Base-by-base conservation (phyloP, 129 eudicot species). In the Flaveria bidentis region DNA sequence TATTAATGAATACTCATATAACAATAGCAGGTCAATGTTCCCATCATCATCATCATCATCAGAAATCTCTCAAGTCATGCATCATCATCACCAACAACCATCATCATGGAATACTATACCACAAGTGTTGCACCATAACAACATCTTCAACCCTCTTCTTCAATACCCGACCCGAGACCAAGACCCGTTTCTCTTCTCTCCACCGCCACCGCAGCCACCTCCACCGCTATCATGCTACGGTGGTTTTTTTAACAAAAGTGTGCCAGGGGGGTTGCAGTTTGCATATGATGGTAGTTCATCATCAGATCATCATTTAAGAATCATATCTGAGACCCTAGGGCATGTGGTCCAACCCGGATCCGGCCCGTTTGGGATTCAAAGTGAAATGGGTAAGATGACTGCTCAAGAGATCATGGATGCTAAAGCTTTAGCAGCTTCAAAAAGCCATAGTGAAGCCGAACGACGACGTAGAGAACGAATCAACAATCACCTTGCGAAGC, bases 331-430 rank as follows among this genome's bases (percentile, higher is more conserved):
- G 46, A 63, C 69, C 7, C 13, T 63, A 15, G 69, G 69, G 33
- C 88, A 86, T 57, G 87, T 84, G 60, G 88, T 63, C 20, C 69
- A 30, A 63, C 69, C 69, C 46, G 69, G 69, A 63, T 63, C 69
- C 22, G 69, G 69, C 69, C 69, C 96, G 51, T 90, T 93, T 69
- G 89, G 92, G 2, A 87, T 93, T 63, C 98, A 91, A 71, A 80
- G 88, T 4, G 98, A 91, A 49, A 80, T 93, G 53, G 88, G 87
- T 74, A 91, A 88, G 76, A 86, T 93, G 90, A 88, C 87, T 53
- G 91, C 98, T 72, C 98, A 93, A 72, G 98, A 93, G 76, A 91
- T 93, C 25, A 93, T 93, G 97, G 98, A 93, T 74, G 98, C 98
- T 6, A 93, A 93, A 82, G 97, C 98, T 30, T 85, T 93, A 18